These are phyloP conservation scores for Trichothecium roseum DNA, from an alignment of 2,329 filamentous ascomycete genomes.

Conservation along the genomic window DNA sequence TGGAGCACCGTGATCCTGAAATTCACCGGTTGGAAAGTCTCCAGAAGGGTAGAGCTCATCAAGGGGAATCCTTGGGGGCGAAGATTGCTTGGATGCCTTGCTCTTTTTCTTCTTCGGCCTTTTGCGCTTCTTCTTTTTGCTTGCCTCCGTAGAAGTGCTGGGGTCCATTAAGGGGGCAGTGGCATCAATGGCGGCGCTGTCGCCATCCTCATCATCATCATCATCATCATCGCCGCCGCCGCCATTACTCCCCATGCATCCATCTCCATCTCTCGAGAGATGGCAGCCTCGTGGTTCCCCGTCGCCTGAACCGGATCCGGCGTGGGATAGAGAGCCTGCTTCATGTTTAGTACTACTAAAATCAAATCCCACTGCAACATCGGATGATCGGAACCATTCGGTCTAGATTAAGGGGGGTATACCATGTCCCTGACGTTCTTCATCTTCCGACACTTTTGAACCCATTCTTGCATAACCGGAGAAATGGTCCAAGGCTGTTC, in stretches of 20 bases:
- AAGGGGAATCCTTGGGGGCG: constrained; percentile 21
- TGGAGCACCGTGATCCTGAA: constrained; percentile 11
- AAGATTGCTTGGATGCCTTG: constrained; percentile 14
- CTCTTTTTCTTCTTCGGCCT: constrained; percentile 11
- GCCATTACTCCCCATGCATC: constrained; percentile 22
- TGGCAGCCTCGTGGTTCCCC: constrained; percentile 31
- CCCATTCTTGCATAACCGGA: constrained; percentile 25
- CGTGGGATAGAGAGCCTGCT: constrained; percentile 10
- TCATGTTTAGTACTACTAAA: constrained; percentile 7
- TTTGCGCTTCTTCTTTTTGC: constrained; percentile 11
- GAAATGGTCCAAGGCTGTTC: too few relatives aligned
- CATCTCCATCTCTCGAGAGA: constrained; percentile 30
- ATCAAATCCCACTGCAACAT: too few relatives aligned
- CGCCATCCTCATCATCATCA: constrained; percentile 7
- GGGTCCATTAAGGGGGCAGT: neutral
- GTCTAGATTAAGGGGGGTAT: constrained; percentile 5
- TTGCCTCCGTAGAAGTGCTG: constrained; percentile 12
- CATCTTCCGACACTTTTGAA: constrained; percentile 26
- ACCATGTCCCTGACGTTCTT: constrained; percentile 21
- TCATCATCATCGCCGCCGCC: constrained; percentile 16
- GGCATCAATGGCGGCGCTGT: neutral
- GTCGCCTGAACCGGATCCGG: constrained; percentile 14
- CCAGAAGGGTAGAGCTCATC: constrained; percentile 16
- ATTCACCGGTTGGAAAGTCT: constrained; percentile 17
- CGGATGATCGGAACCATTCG: too few relatives aligned